Evolutionary conservation across 495 filamentous ascomycete species (phyloP).

Genomic region (Staphylotrichum longicolle): DNA sequence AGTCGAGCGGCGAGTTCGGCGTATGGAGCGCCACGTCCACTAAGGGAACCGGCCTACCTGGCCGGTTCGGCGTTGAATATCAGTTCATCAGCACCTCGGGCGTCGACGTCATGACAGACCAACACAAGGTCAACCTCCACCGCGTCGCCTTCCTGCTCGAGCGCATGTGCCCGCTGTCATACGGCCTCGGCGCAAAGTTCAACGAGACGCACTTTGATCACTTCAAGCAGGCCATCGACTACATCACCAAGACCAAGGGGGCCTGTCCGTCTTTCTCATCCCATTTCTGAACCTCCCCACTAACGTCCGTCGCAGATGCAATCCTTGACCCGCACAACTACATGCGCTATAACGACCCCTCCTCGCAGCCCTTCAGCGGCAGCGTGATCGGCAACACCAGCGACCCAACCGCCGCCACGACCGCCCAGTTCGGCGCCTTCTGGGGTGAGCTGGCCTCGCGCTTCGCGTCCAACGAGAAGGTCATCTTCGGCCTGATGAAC

Average conservation of each 20-base stretch:
- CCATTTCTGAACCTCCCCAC: neutral
- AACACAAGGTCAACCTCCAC: slow-evolving; percentile 52
- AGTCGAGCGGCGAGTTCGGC: slow-evolving; percentile 54
- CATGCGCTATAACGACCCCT: slow-evolving; percentile 55
- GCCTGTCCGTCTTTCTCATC: slow-evolving; percentile 28
- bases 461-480: slow-evolving; percentile 49
- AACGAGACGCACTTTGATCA: slow-evolving; percentile 52
- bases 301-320: slow-evolving; percentile 30
- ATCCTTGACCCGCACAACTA: slow-evolving; percentile 58
- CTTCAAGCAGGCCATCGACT: slow-evolving; percentile 51
- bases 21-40: slow-evolving; percentile 42
- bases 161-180: slow-evolving; percentile 51
- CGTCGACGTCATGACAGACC: slow-evolving; percentile 47
- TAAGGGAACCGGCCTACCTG: slow-evolving; percentile 48
- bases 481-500: slow-evolving; percentile 52
- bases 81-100: slow-evolving; percentile 48
- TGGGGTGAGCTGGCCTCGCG: slow-evolving; percentile 52
- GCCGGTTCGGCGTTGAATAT: slow-evolving; percentile 51
- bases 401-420: slow-evolving; percentile 44
- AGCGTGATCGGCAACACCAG: slow-evolving; percentile 51
- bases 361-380: slow-evolving; percentile 48
- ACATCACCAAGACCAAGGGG: slow-evolving; percentile 51
- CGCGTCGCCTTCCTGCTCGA: slow-evolving; percentile 55
- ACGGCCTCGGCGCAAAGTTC: slow-evolving; percentile 51
- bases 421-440: slow-evolving; percentile 51